phyloP scores from a whole-genome alignment of 176 grass and related monocot genomes.

The Carex pumila region DNA sequence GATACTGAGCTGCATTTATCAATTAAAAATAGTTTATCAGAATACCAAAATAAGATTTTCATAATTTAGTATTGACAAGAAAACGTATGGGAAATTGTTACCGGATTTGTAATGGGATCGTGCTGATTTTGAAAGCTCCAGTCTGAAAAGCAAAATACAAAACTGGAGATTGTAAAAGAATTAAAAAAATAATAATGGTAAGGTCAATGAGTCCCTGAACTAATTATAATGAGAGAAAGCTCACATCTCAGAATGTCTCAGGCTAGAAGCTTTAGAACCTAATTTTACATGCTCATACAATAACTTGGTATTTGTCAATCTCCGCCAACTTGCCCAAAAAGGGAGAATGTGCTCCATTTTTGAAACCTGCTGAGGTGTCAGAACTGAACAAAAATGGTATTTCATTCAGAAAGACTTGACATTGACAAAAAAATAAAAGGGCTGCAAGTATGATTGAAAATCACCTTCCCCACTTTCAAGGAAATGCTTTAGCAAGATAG shows the following conservation, averaged over 20 bases:
- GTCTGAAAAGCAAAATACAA: slow-evolving; percentile 34
- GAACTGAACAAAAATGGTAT: slow-evolving; percentile 43
- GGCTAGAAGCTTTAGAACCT: slow-evolving; percentile 68
- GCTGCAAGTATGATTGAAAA: background rate
- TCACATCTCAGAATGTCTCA: slow-evolving; percentile 67
- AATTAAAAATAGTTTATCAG: background rate
- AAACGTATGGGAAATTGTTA: slow-evolving; percentile 9
- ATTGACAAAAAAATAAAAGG: background rate
- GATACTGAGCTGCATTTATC: slow-evolving; percentile 54
- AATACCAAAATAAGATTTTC: background rate
- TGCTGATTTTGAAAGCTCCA: slow-evolving; percentile 53
- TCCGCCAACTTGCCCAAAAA: slow-evolving; percentile 57
- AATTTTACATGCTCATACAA: slow-evolving; percentile 51
- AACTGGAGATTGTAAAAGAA: background rate
- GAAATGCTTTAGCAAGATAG: slow-evolving; percentile 64
- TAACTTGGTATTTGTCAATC: slow-evolving; percentile 41
- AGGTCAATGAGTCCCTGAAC: background rate
- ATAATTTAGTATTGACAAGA: background rate
- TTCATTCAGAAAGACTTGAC: background rate
- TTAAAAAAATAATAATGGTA: background rate
- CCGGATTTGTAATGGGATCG: slow-evolving; percentile 44
- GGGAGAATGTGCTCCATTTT: slow-evolving; percentile 79
- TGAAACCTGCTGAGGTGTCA: slow-evolving; percentile 57
- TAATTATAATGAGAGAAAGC: slow-evolving; percentile 21
- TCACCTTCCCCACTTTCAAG: slow-evolving; percentile 61